A percentile compares a stretch with the other conserved stretches of the same genome.
Conservation (phyloP, 2,329 filamentous ascomycete genomes). For the Periconia sp. region DNA sequence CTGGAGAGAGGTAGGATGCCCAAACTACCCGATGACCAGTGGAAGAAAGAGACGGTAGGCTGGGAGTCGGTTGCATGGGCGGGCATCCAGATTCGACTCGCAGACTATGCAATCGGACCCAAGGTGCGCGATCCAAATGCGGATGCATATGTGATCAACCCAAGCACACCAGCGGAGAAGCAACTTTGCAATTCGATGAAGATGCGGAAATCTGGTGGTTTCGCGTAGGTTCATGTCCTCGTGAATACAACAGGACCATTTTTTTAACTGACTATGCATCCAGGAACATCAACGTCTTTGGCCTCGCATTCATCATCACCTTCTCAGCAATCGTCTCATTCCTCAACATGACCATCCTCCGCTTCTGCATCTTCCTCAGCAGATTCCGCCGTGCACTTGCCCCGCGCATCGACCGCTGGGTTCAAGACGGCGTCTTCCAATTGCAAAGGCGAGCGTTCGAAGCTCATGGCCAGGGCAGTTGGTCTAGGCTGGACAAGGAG, state of each 20-base stretch:
- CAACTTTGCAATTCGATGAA: conserved; percentile 5
- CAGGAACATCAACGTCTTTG: conserved; percentile 32
- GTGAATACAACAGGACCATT: neutral
- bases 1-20: neutral
- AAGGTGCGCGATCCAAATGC: neutral
- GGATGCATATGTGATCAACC: conserved; percentile 1
- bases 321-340: conserved; percentile 17
- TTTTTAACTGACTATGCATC: neutral
- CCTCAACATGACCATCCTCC: conserved; percentile 23
- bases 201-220: conserved; percentile 13
- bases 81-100: conserved; percentile 4
- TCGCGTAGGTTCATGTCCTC: conserved; percentile 16
- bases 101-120: conserved; percentile 10
- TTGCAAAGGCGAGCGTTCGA: conserved; percentile 31
- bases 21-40: conserved; percentile 10
- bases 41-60: conserved; percentile 6
- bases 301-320: conserved; percentile 21
- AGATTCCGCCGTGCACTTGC: conserved; percentile 20
- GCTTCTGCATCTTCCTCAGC: conserved; percentile 24
- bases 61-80: conserved; percentile 8
- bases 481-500: conserved; percentile 20
- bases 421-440: conserved; percentile 34
- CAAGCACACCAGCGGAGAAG: conserved; percentile 1
- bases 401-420: conserved; percentile 32
- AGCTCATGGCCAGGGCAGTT: conserved; percentile 15